Evolutionary conservation across 2,329 filamentous ascomycete species (phyloP), one percentile per base, ranked within the genome.

Genomic region (Huntiella omanensis): DNA sequence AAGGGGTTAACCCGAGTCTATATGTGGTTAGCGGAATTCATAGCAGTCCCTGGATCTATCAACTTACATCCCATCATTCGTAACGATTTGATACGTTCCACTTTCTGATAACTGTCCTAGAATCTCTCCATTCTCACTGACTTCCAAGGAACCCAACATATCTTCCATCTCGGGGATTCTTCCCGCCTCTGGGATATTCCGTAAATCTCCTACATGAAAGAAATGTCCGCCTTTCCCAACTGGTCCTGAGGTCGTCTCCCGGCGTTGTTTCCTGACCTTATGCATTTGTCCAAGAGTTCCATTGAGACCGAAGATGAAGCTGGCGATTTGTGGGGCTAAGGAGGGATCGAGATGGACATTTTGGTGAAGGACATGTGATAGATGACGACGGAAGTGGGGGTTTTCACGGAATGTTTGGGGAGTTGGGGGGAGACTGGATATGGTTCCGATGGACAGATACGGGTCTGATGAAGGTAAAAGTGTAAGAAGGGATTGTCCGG

Each of bases 111-210:
- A 71, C 51, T 66, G 68, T 16, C 73, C 73, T 19, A 77, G 62
- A 44, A 80, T 70, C 22, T 68, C 56, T 0, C 77, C 77, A 5
- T 60, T 52, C 1, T 64, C 65, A 55, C 79, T 66, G 4, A 81
- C 77, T 55, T 80, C 71, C 36, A 81, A 66, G 52, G 76, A 80
- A 34, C 77, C 77, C 46, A 82, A 62, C 34, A 82, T 82, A 54
- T 82, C 77, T 54, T 81, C 77, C 1, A 77, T 76, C 66, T 72
- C 80, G 2, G 77, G 75, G 55, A 81, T 80, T 45, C 77, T 61
- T 12, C 77, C 77, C 64, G 69, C 81, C 54, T 79, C 76, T 0
- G 75, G 76, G 2, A 75, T 74, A 44, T 77, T 78, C 45, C 77
- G 63, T 45, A 63, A 55, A 55, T 82, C 77, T 47, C 73, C 77